Conservation (phyloP, 306 rosid genomes). For the Cicer chorassanicum region DNA sequence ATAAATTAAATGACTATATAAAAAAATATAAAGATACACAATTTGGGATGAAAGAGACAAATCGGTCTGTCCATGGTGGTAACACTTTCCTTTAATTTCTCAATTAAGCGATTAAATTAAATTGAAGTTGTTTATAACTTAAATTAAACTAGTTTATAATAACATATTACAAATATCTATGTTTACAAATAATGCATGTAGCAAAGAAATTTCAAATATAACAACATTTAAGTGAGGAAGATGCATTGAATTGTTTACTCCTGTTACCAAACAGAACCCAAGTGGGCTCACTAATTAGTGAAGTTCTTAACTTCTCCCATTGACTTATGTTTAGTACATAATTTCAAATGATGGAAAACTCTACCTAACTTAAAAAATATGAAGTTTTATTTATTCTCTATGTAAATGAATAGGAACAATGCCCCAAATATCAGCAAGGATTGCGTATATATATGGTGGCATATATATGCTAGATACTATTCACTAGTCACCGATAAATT, state of each 20-base stretch:
- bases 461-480: slow-evolving; percentile 13
- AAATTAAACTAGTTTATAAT: slow-evolving; percentile 10
- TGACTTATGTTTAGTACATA: slow-evolving; percentile 36
- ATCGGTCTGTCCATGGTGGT: slow-evolving; percentile 48
- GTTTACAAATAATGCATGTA: slow-evolving; percentile 22
- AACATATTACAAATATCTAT: slow-evolving; percentile 20
- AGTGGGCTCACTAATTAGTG: slow-evolving; percentile 42
- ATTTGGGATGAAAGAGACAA: slow-evolving; percentile 45
- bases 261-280: slow-evolving; percentile 36
- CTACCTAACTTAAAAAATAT: slow-evolving; percentile 41
- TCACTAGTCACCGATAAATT: slow-evolving; percentile 10
- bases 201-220: slow-evolving; percentile 31
- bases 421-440: slow-evolving; percentile 32
- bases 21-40: slow-evolving; percentile 19
- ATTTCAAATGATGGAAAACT: slow-evolving; percentile 43
- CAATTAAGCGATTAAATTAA: slow-evolving; percentile 27
- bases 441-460: slow-evolving; percentile 37
- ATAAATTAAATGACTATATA: neutral
- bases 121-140: neutral
- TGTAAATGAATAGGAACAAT: slow-evolving; percentile 2
- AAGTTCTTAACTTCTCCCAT: slow-evolving; percentile 47
- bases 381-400: neutral
- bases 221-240: neutral
- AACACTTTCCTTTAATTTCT: slow-evolving; percentile 50
- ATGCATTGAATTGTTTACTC: slow-evolving; percentile 26